Percentiles rank a stretch among this genome's conserved stretches.
These are phyloP conservation scores for Endocalyx cinctus DNA, from an alignment of 2,329 filamentous ascomycete genomes.

Conservation along the genomic window DNA sequence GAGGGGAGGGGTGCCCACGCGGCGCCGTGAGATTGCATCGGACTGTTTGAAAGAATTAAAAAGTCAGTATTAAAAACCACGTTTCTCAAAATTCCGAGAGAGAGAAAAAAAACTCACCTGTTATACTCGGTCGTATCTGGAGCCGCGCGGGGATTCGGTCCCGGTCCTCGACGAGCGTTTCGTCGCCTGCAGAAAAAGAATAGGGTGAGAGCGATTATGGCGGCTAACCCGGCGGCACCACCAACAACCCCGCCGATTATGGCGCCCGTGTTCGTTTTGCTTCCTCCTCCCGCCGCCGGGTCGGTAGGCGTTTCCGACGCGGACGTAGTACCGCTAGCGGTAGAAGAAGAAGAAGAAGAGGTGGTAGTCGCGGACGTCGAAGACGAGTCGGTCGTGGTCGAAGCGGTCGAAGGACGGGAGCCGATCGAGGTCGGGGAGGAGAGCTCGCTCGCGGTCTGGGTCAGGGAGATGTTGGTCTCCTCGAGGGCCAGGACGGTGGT, in stretches of 20 bases:
- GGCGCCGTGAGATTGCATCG: slow-evolving; percentile 26
- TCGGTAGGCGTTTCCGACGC: too few species aligned
- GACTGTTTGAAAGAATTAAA: slow-evolving; percentile 15
- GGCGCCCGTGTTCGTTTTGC: slow-evolving; percentile 33
- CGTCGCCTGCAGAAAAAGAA: slow-evolving; percentile 41
- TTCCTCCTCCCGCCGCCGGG: slow-evolving; percentile 1
- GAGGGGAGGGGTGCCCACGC: slow-evolving; percentile 34
- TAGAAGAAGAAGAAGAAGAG: too few species aligned
- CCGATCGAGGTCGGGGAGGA: slow-evolving; percentile 38
- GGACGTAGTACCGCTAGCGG: too few species aligned
- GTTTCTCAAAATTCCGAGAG: too few species aligned
- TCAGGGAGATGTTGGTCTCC: slow-evolving; percentile 37
- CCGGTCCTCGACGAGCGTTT: slow-evolving; percentile 40
- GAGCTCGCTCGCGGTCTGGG: slow-evolving; percentile 33
- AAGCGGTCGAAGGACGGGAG: slow-evolving; percentile 17
- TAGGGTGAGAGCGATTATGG: slow-evolving; percentile 36
- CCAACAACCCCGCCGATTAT: slow-evolving; percentile 52
- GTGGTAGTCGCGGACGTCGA: slow-evolving; percentile 7
- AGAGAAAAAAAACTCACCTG: slow-evolving; percentile 27
- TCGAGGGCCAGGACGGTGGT: slow-evolving; percentile 31
- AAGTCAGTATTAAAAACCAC: too few species aligned
- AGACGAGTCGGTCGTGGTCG: slow-evolving; percentile 1
- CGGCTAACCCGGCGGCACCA: slow-evolving; percentile 42
- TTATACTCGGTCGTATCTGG: slow-evolving; percentile 35
- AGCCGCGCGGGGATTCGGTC: slow-evolving; percentile 24